Base-by-base conservation (phyloP, 164 flowering plant genomes). In the Hamamelis virginiana region DNA sequence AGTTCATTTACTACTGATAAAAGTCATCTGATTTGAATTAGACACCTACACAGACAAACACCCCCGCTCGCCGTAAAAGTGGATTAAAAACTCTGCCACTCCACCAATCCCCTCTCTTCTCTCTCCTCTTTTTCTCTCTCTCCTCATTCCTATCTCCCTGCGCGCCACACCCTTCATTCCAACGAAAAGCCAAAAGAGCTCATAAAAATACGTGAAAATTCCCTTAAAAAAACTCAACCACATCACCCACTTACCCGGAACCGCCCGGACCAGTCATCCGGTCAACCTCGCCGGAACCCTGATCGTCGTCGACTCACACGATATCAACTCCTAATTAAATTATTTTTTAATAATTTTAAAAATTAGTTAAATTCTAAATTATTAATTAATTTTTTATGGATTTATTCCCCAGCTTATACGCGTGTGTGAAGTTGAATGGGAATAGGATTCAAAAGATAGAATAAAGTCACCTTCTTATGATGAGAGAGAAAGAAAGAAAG, bases 401-500 rank as follows among this genome's bases (percentile, higher is more conserved):
- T 3, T 45, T 59, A 61, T 45, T 75, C 50, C 67, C 57, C 9
- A 65, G 15, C 68, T 64, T 62, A 44, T 4, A 53, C 60, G 41
- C 21, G 51, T 65, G 28, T n/a, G n/a, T n/a, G 61, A 58, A 22
- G 28, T 50, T 23, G 56, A 73, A 65, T 52, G 62, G 65, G 67
- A 50, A 59, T 48, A 26, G 26, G 50, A 60, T 61, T 61, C 44
- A 67, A 64, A 51, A 74, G 28, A 28, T 22, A 62, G 74, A 72
- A 77, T 69, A 62, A 72, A 69, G 72, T 38, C 43, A 19, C 5
- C 45, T 28, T 22, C 22, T 63, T 25, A 9, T 50, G 9, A 23
- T 48, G 50, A 62, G 28, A 64, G 48, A 71, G 50, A 46, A 22
- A 81, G 46, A 60, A 51, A 48, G 48, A 50, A 59, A 62, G 65